Base-by-base conservation (phyloP, 1,284 basidiomycete species). In the Exobasidium rhododendri region DNA sequence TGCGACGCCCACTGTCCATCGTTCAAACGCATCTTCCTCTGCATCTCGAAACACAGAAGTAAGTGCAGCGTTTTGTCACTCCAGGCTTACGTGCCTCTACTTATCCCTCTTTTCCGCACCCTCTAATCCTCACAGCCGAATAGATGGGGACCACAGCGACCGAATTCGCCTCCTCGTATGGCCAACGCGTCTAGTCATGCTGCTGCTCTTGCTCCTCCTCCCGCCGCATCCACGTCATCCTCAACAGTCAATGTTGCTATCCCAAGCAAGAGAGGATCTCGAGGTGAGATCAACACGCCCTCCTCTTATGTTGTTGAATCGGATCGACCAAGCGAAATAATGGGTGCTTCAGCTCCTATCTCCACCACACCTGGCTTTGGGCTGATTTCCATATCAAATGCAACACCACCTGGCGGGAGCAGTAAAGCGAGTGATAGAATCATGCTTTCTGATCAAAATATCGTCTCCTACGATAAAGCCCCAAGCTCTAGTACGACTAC, bases 291-390 rank as follows among this genome's bases (percentile, higher is more conserved):
- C 7, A 24, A 20, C 20, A 7, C 7, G 20, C 10, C 35, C 7
- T 50, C 47, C 14, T 26, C 47, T 7, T 50, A 50, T 31, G 29
- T 50, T 31, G 47, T 50, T 31, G 22, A 7, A 7, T 31, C 47
- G 7, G 47, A 50, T 31, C 22, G 47, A 24, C 22, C 47, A 20
- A 50, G 14, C 14, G 47, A 7, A 50, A n/a, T n/a, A n/a, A 50
- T 7, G 47, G 47, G 47, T 26, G 7, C 24, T 10, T 26, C 47
- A 50, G 47, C 47, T 26, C 22, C 47, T 20, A 50, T 50, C 10
- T 50, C 47, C 7, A 50, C 22, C 7, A 50, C 47, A 7, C 47
- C 47, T 7, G 47, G 47, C 10, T 50, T 10, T 50, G 47, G 47
- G 7, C 20, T 50, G 29, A 14, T 50, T 24, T 50, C 47, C 24